Percentiles rank a stretch among this genome's conserved stretches.
Conservation (phyloP, 495 filamentous ascomycete genomes). For the Glarea lozoyensis region DNA sequence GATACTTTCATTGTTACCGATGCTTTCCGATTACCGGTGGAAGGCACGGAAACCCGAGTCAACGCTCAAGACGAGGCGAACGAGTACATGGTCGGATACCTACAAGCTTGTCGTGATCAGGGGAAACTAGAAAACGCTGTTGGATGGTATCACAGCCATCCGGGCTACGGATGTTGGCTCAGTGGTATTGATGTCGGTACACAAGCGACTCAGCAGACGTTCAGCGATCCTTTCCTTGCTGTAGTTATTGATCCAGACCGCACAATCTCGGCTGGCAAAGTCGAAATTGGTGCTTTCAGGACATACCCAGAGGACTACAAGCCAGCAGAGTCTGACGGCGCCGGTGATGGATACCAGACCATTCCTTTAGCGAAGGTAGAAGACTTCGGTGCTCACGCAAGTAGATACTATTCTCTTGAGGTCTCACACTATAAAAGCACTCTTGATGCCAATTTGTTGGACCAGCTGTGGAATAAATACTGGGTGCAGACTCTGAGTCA, state of each 20-base stretch:
- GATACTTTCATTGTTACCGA: conserved; percentile 89
- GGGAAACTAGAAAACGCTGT: conserved; percentile 82
- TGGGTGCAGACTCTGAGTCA: conserved; percentile 99
- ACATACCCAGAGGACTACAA: conserved; percentile 78
- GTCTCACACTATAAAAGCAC: conserved; percentile 90
- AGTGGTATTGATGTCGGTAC: conserved; percentile 92
- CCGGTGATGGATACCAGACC: conserved; percentile 51
- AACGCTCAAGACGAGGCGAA: conserved; percentile 93
- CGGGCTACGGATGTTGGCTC: conserved; percentile 97
- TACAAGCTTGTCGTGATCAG: conserved; percentile 64
- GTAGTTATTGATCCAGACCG: conserved; percentile 97
- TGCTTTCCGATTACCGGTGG: conserved; percentile 87
- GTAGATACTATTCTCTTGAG: conserved; percentile 81
- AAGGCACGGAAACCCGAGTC: conserved; percentile 95
- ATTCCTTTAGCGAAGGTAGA: conserved; percentile 89
- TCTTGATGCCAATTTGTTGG: conserved; percentile 76
- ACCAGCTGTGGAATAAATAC: conserved; percentile 97
- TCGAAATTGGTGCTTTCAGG: conserved; percentile 95
- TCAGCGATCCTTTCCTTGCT: conserved; percentile 84
- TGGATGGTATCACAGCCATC: conserved; percentile 98
- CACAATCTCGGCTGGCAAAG: conserved; percentile 88
- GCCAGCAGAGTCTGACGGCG: conserved; percentile 35
- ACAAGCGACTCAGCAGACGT: conserved; percentile 71
- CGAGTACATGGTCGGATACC: conserved; percentile 90
- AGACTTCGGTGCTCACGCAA: conserved; percentile 90